Evolutionary conservation across 164 flowering plant species (phyloP).

Genomic region (Magnolia changhungtana): DNA sequence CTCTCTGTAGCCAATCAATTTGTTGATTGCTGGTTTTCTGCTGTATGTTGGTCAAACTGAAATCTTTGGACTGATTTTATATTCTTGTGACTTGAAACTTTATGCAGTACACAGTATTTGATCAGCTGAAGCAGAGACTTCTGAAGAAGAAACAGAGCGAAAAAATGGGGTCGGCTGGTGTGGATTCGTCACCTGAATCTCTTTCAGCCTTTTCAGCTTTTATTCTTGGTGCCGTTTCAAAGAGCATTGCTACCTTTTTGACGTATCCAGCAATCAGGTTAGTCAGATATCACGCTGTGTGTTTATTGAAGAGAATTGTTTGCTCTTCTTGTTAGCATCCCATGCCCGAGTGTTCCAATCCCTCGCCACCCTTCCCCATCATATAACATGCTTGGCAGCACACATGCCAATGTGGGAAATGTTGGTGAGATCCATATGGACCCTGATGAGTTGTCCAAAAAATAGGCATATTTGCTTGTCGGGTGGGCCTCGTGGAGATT

Average conservation of each 20-base stretch:
- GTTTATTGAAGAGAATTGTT: neutral
- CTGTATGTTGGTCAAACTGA: neutral
- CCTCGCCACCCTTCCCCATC: too few relatives aligned
- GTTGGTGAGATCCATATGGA: too few relatives aligned
- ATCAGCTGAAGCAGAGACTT: conserved; percentile 70
- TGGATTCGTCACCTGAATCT: conserved; percentile 47
- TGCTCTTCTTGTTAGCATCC: neutral
- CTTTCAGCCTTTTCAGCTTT: conserved; percentile 83
- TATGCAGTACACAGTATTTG: conserved; percentile 78
- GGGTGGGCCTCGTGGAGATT: too few relatives aligned
- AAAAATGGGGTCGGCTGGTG: conserved; percentile 11
- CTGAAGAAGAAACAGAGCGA: conserved; percentile 29
- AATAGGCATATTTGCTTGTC: too few relatives aligned
- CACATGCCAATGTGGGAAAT: too few relatives aligned
- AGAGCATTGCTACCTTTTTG: conserved; percentile 66
- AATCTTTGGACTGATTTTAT: neutral
- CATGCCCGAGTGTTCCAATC: neutral
- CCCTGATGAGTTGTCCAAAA: too few relatives aligned
- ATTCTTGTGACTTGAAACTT: neutral
- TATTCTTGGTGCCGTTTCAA: conserved; percentile 68
- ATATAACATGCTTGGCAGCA: too few relatives aligned
- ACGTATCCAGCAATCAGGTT: conserved; percentile 94
- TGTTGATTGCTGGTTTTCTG: neutral
- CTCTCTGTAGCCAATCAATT: too few relatives aligned
- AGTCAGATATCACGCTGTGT: neutral